Evolutionary conservation across 495 filamentous ascomycete species (phyloP), one percentile per base, ranked within the genome.

Genomic region (Rostrohypoxylon terebratum): DNA sequence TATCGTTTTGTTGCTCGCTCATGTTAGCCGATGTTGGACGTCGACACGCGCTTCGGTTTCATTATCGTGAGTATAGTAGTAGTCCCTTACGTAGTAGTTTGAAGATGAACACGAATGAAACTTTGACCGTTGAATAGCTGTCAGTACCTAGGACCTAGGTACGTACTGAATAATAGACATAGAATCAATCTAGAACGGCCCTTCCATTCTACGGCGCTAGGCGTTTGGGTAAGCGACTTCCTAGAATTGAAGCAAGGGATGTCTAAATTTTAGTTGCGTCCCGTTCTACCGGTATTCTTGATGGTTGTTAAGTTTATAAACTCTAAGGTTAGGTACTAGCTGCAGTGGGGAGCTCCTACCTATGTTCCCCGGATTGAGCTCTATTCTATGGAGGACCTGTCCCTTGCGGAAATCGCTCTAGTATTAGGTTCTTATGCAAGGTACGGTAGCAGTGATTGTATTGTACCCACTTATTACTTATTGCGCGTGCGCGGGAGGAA

Each of bases 1-100:
- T 47, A 25, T 25, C 14, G 10, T 40, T 40, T 40, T 38, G 10
- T 18, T 51, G 59, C 25, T 38, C 51, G 10, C 68, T 55, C 70
- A 73, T 73, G 14, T 10, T 61, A 4, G 8, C 13, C 9, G 36
- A 53, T 23, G 21, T 2, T 11, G 51, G 1, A 33, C 36, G 28
- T 16, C 14, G 16, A 54, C 10, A n/a, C 16, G 16, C 8, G 2
- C 3, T 45, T 13, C 1, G 1, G 18, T 45, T 45, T 20, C 13
- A 42, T 42, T 42, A 4, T 42, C 11, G 34, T 38, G 34, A n/a
- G n/a, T 44, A 14, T n/a, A n/a, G 36, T 38, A 9, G 28, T 5
- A 5, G 28, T n/a, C n/a, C n/a, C 28, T 28, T 28, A 28, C 28
- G 6, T 5, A 5, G 28, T 28, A 28, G 6, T 28, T 3, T 3